phyloP scores from a whole-genome alignment of 768 basidiomycete species.

The Podaxis pistillaris region DNA sequence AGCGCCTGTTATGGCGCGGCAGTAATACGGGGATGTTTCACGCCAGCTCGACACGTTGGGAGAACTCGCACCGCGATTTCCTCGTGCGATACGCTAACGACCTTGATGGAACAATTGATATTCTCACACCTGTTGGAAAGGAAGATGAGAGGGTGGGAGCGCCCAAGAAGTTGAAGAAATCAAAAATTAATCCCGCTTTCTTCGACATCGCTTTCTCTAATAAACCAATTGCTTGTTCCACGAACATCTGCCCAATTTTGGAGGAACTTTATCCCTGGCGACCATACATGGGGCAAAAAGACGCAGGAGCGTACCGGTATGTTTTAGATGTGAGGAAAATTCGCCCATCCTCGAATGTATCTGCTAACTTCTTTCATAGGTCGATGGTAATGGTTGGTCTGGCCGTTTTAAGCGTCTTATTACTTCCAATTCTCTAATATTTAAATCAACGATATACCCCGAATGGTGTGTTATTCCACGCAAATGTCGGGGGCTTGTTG shows the following conservation, averaged over 20 bases:
- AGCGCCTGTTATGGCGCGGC: constrained; percentile 70
- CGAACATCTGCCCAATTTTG: constrained; percentile 40
- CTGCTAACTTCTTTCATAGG: constrained; percentile 25
- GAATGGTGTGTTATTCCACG: constrained; percentile 51
- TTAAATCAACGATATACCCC: constrained; percentile 72
- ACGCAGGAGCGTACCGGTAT: constrained; percentile 62
- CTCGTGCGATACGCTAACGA: constrained; percentile 44
- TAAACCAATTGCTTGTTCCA: constrained; percentile 39
- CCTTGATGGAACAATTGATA: constrained; percentile 34
- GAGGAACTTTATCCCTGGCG: constrained; percentile 49
- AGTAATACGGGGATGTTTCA: constrained; percentile 66
- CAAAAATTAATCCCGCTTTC: constrained; percentile 48
- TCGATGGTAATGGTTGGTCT: constrained; percentile 70
- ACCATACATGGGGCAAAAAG: constrained; percentile 36
- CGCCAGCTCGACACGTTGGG: constrained; percentile 40
- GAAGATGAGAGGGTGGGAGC: constrained; percentile 32
- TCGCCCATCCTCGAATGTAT: background rate
- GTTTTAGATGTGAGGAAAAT: constrained; percentile 47
- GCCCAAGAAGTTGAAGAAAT: constrained; percentile 31
- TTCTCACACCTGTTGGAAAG: constrained; percentile 34
- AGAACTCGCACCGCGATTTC: constrained; percentile 45
- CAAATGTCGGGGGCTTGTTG: background rate
- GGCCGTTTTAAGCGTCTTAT: constrained; percentile 67
- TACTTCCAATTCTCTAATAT: constrained; percentile 58
- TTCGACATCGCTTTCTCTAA: constrained; percentile 63